Evolutionary conservation across 1,284 basidiomycete species (phyloP), one percentile per base, ranked within the genome.

Genomic region (Leccinum variabile): DNA sequence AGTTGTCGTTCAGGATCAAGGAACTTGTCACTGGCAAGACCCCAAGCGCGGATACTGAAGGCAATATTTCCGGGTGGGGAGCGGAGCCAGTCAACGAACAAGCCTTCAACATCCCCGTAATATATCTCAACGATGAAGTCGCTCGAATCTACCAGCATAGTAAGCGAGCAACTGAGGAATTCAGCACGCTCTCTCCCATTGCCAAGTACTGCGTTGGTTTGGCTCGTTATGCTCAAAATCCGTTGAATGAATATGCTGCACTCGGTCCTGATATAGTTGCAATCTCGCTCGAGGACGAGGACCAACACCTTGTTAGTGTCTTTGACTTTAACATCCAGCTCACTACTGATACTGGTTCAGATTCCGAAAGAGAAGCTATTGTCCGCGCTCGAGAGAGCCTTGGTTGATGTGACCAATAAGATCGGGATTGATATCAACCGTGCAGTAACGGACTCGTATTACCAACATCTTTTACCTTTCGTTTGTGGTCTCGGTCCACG

Each of bases 351-450:
- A 2, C 13, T 22, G 39, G 50, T 54, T 52, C 64, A 95, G 93
- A 82, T 96, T 50, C 89, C 95, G 0, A 83, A 82, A 66, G 97
- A 97, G 70, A 96, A 95, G 72, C 80, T 99, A 25, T 77, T 94
- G 59, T 77, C 82, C 14, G 87, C 90, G 9, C 84, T 98, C 35
- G 97, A 99, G 76, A 87, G 94, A 44, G 89, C 88, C 50, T 78
- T 99, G 49, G 93, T 97, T 59, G 95, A 98, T 71, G 82, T 92
- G 18, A 91, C 94, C 64, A 98, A 96, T 78, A 89, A 88, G 69
- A 90, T 95, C 65, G 97, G 97, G 28, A 94, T 99, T 53, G 96
- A 98, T 73, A 92, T 99, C 78, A 98, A 99, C 75, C 89, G 89
- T 33, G 93, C 94, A 35, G 88, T 95, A 32, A 87, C 87, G 2